Base-by-base conservation (phyloP, 192 early-diverging fungal genomes). In the Gamsiella multidivaricata region DNA sequence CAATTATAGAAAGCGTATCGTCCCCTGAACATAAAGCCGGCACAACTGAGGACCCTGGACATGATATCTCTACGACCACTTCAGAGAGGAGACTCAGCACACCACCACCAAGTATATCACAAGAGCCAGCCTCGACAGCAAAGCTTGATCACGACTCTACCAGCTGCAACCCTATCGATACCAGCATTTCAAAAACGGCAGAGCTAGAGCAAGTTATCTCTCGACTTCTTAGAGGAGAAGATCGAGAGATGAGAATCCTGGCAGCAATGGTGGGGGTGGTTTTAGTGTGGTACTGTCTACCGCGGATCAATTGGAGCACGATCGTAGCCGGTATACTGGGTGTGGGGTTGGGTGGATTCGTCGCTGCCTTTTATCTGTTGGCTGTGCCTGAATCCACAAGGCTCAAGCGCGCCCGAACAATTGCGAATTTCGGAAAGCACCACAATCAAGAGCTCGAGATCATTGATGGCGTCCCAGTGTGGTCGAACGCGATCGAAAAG, bases 391-490 rank as follows among this genome's bases (percentile, higher is more conserved):
- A 69, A 33, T 33, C 31, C 9, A 78, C 61, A 17, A 20, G 74
- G 11, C 36, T 64, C 25, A 61, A 78, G 23, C 74, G 74, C 8
- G 74, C 74, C 5, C 53, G 31, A 3, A 22, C 61, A 17, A 32
- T 78, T 3, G 74, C 65, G n/a, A 49, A 69, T 29, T 56, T 78
- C 33, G 74, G 74, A 6, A 63, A 42, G 34, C 61, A 64, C 39
- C 39, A 51, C 15, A 29, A 51, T 37, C 60, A 55, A 8, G 37
- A 26, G 2, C 25, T 78, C 15, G 74, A 68, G 15, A 63, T 62
- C 22, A 41, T 78, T 15, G 62, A 73, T 5, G 53, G 70, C 1
- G 55, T 65, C 15, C 70, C 70, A 11, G 32, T 36, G 32, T 65
- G 51, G 47, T 28, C 65, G 34, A 46, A 39, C 11, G 8, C 20